Base-by-base conservation (phyloP, 1,284 basidiomycete species). In the Porodaedalea pini region DNA sequence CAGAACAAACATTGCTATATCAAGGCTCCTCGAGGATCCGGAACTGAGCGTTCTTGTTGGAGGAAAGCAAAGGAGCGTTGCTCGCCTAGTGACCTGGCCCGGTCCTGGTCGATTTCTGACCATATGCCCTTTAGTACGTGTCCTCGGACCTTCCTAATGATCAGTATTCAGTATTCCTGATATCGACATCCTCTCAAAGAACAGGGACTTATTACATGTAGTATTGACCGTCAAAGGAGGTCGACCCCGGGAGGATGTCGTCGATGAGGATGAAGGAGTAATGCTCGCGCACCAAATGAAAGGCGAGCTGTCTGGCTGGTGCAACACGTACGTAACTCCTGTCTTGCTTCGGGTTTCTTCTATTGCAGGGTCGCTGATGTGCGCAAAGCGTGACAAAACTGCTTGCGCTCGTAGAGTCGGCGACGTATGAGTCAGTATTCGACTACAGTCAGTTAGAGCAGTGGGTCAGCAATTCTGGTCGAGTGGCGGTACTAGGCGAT, bases 401-500 rank as follows among this genome's bases (percentile, higher is more conserved):
- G 19, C 2, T 49, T 5, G 27, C 17, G 19, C 44, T 37, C 10
- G 36, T 49, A 4, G 43, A 47, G 4, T 56, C 43, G 4, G 54
- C 54, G 15, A 37, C 54, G 6, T 37, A 36, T n/a, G 36, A 13
- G 8, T 11, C 45, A 29, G 31, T 39, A 4, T 23, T 19, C 6
- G 54, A 56, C n/a, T 49, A 56, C 23, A 25, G 11, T 31, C 11
- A 11, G 11, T 23, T 44, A 5, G 54, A 56, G 31, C 4, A 17
- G 4, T 56, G 54, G 54, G 17, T 40, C 5, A 49, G 45, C 45
- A 39, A 36, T 6, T 56, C 44, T 23, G 44, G 45, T 10, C 27
- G 36, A 39, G 45, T 56, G 2, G 54, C 45, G 4, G 23, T 49
- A 17, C 15, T 56, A 8, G 54, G 54, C 6, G 43, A 56, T 17